phyloP scores from a whole-genome alignment of 2,329 filamentous ascomycete species.

The Clonostachys byssicola region DNA sequence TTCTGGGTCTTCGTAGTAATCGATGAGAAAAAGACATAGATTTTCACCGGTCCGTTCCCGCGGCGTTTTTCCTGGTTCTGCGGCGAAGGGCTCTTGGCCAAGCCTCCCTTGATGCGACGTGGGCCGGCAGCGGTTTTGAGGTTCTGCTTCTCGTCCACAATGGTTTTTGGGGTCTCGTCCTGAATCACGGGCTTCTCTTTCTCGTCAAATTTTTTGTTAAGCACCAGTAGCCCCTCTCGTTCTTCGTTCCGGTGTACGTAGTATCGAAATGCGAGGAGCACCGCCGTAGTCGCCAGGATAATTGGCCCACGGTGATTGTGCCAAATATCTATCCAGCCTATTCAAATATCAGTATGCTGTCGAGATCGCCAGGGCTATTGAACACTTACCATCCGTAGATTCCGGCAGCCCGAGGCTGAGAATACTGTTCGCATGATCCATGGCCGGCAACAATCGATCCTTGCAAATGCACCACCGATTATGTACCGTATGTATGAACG shows the following conservation, averaged over 20 bases:
- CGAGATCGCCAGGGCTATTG: no score
- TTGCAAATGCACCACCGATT: no score
- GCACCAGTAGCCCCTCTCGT: slow-evolving; percentile 23
- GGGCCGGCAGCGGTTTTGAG: slow-evolving; percentile 32
- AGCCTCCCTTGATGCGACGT: slow-evolving; percentile 41
- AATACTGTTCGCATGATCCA: no score
- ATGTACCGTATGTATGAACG: no score
- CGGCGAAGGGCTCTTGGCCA: slow-evolving; percentile 21
- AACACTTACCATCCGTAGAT: no score
- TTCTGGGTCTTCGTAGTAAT: slow-evolving; percentile 80
- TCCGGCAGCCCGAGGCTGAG: no score
- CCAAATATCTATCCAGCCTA: slow-evolving; percentile 20
- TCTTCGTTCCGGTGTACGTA: slow-evolving; percentile 33
- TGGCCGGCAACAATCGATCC: no score
- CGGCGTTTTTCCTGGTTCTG: slow-evolving; percentile 16
- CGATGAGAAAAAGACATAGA: slow-evolving; percentile 85
- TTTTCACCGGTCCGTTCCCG: slow-evolving; percentile 52
- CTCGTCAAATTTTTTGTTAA: slow-evolving; percentile 25
- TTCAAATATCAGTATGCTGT: no score
- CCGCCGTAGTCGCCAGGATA: slow-evolving; percentile 28
- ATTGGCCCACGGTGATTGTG: slow-evolving; percentile 40
- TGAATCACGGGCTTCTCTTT: not conserved
- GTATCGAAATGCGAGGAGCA: slow-evolving; percentile 31
- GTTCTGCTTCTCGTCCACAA: slow-evolving; percentile 3
- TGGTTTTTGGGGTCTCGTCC: not conserved